Evolutionary conservation across 108 stramenopile species (phyloP).

Genomic region (Cylindrotheca fusiformis): DNA sequence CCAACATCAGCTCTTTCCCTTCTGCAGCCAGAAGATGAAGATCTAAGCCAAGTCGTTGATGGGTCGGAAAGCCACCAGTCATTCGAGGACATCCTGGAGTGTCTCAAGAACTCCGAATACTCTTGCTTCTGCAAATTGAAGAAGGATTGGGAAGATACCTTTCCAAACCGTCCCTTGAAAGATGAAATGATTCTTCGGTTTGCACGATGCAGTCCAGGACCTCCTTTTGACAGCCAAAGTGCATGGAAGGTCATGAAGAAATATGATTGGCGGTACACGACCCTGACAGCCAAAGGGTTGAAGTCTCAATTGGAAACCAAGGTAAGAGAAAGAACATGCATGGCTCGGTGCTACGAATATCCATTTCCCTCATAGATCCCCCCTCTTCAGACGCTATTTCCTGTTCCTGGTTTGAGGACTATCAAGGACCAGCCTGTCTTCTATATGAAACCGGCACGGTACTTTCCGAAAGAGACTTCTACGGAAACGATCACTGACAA

Average conservation of each 20-base stretch:
- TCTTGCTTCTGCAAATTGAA: constrained; percentile 33
- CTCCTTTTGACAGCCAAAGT: constrained; percentile 25
- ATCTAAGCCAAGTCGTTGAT: too few species aligned
- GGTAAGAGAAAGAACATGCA: constrained; percentile 1
- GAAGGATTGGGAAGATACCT: constrained; percentile 18
- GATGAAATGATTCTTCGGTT: constrained; percentile 42
- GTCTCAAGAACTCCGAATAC: constrained; percentile 23
- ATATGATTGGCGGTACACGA: constrained; percentile 33
- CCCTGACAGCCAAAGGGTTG: constrained; percentile 16
- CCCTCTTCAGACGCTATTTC: constrained; percentile 55
- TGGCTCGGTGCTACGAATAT: too few species aligned
- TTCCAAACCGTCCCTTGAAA: constrained; percentile 10
- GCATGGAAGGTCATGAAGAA: constrained; percentile 42
- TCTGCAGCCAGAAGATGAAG: too few species aligned
- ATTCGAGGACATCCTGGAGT: constrained; percentile 32
- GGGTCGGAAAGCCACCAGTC: constrained; percentile 6
- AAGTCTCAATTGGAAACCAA: constrained; percentile 22
- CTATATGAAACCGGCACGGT: constrained; percentile 55
- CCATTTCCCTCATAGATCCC: too few species aligned
- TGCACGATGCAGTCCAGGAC: constrained; percentile 47
- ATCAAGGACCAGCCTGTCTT: constrained; percentile 39
- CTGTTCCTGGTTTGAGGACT: constrained; percentile 48
- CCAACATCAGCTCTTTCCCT: too few species aligned
- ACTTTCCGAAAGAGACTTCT: constrained; percentile 38
- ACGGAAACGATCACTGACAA: constrained; percentile 46